Evolutionary conservation across 805 yeast species (phyloP).

Genomic region (Blastobotrys robertii): DNA sequence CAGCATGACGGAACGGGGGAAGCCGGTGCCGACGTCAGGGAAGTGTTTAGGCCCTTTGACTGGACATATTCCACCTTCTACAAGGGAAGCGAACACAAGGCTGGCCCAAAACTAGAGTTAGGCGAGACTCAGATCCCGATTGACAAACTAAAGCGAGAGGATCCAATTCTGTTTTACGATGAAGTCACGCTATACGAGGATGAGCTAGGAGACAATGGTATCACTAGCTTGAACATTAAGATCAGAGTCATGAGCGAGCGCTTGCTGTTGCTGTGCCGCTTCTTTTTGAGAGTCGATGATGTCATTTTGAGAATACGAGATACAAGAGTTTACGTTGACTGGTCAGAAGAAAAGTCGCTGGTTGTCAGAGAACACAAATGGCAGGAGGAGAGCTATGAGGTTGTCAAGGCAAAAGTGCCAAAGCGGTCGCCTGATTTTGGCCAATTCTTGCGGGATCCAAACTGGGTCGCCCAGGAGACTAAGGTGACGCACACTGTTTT

Average conservation of each 20-base stretch:
- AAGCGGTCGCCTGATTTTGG: conserved; percentile 58
- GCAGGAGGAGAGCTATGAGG: conserved; percentile 46
- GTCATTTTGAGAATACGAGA: conserved; percentile 79
- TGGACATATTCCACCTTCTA: conserved; percentile 92
- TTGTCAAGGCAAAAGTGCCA: conserved; percentile 33
- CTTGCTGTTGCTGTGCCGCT: conserved; percentile 59
- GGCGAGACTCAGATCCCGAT: conserved; percentile 45
- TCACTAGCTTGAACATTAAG: conserved; percentile 64
- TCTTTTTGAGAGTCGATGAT: conserved; percentile 82
- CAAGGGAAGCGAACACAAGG: conserved; percentile 37
- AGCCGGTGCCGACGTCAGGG: conserved; percentile 35
- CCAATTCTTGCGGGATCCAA: conserved; percentile 63
- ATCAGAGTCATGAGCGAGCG: conserved; percentile 84
- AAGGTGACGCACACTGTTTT: too few species aligned
- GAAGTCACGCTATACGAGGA: conserved; percentile 87
- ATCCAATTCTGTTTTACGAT: conserved; percentile 82
- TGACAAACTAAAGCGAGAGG: conserved; percentile 57
- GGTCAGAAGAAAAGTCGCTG: conserved; percentile 37
- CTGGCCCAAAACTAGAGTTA: conserved; percentile 1
- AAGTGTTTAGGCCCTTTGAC: conserved; percentile 76
- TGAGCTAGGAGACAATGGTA: conserved; percentile 94
- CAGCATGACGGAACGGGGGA: conserved; percentile 25
- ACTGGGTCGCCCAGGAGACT: conserved; percentile 64
- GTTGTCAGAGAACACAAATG: conserved; percentile 71
- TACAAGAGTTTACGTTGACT: conserved; percentile 75